Conservation (phyloP, 202 grass and related monocot species). For the Panicum hallii region DNA sequence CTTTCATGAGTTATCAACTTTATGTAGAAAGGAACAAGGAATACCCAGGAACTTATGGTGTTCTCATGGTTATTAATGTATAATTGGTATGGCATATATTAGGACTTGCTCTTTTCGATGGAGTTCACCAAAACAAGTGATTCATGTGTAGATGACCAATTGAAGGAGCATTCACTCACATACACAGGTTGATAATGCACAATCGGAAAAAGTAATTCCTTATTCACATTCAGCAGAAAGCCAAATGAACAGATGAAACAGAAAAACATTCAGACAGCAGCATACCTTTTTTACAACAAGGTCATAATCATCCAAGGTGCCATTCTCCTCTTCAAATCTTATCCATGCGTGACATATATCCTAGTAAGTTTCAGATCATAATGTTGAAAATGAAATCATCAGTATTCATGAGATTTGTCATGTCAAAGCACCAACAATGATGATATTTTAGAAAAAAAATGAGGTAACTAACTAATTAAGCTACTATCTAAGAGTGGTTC, state of each 20-base stretch:
- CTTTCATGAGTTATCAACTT: slow-evolving; percentile 5
- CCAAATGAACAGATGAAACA: slow-evolving; percentile 7
- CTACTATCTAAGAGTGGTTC: neutral
- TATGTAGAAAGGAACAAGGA: slow-evolving; percentile 10
- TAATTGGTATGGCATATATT: slow-evolving; percentile 29
- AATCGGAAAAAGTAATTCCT: neutral
- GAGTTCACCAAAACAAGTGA: slow-evolving; percentile 20
- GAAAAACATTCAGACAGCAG: neutral
- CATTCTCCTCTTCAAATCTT: slow-evolving; percentile 90
- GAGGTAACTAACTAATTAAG: slow-evolving; percentile 3
- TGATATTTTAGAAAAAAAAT: neutral
- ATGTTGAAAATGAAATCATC: slow-evolving; percentile 25
- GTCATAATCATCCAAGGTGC: slow-evolving; percentile 92
- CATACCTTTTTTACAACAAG: slow-evolving; percentile 87
- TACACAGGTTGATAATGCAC: neutral
- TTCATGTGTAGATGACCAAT: slow-evolving; percentile 25
- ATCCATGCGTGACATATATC: slow-evolving; percentile 83
- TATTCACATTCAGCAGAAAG: slow-evolving; percentile 18
- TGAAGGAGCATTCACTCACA: slow-evolving; percentile 33
- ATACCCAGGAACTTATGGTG: slow-evolving; percentile 5
- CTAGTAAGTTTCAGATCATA: slow-evolving; percentile 52
- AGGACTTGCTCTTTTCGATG: neutral
- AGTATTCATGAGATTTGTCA: slow-evolving; percentile 36
- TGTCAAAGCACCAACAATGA: slow-evolving; percentile 15
- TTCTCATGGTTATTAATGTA: slow-evolving; percentile 3